phyloP scores from a whole-genome alignment of 192 early-diverging fungal species.

The Coemansia sp. region DNA sequence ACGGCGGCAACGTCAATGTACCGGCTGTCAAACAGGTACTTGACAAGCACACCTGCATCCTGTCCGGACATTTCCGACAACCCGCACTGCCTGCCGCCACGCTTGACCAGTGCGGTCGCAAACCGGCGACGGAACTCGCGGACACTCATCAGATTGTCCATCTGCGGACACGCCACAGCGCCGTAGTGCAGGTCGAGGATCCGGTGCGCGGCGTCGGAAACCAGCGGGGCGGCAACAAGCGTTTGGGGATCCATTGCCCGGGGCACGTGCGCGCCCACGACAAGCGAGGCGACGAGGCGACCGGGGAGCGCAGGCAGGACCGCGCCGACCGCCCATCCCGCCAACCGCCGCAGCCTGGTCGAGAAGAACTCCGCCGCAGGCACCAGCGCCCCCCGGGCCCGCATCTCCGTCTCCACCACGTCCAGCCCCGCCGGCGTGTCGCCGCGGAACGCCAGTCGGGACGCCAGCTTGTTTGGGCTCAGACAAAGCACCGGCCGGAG shows the following conservation, averaged over 20 bases:
- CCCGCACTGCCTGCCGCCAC: not conserved
- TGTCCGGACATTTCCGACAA: not conserved
- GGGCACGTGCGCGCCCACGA: not conserved
- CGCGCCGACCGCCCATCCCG: slow-evolving; percentile 12
- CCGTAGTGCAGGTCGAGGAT: slow-evolving; percentile 25
- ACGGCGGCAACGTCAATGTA: slow-evolving; percentile 6
- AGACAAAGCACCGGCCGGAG: slow-evolving; percentile 27
- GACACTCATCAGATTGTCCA: slow-evolving; percentile 31
- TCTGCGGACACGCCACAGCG: slow-evolving; percentile 13
- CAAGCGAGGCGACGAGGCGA: slow-evolving; percentile 6
- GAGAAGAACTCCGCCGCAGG: slow-evolving; percentile 16
- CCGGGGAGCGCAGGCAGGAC: slow-evolving; percentile 14
- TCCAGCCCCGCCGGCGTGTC: slow-evolving; percentile 45
- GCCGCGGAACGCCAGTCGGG: slow-evolving; percentile 24
- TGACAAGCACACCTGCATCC: slow-evolving; percentile 25
- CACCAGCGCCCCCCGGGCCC: slow-evolving; percentile 4
- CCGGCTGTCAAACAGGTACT: slow-evolving; percentile 13
- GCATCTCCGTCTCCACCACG: slow-evolving; percentile 19
- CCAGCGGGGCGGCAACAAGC: slow-evolving; percentile 10
- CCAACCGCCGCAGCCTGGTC: slow-evolving; percentile 16
- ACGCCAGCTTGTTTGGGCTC: slow-evolving; percentile 11
- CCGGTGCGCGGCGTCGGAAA: slow-evolving; percentile 9
- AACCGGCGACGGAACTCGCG: slow-evolving; percentile 26
- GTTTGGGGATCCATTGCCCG: not conserved
- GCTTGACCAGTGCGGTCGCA: not conserved